Percentiles rank a stretch among this genome's conserved stretches.
phyloP scores from a whole-genome alignment of 768 basidiomycete genomes.

The Termitomyces sp. region DNA sequence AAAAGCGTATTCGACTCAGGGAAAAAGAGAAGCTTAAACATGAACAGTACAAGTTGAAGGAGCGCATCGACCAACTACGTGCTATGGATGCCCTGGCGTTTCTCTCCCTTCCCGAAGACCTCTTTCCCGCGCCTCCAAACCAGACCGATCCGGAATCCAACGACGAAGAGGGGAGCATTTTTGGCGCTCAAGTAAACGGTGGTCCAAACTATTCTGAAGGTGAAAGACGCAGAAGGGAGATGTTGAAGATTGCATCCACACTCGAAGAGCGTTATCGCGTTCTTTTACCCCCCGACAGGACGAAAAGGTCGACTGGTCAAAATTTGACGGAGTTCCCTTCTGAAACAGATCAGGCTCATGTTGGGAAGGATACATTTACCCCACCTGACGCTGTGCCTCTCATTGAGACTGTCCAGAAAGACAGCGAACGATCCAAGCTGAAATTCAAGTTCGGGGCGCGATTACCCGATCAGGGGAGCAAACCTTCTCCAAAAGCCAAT shows the following conservation, averaged over 20 bases:
- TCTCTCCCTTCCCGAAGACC: conserved; percentile 51
- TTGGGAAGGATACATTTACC: conserved; percentile 18
- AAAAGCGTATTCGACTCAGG: conserved; percentile 77
- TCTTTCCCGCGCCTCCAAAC: conserved; percentile 41
- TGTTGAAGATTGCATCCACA: conserved; percentile 61
- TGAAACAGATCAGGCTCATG: conserved; percentile 20
- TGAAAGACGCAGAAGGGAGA: conserved; percentile 67
- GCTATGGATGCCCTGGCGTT: conserved; percentile 71
- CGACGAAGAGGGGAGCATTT: conserved; percentile 20
- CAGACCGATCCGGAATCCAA: conserved; percentile 19
- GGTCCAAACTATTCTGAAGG: conserved; percentile 46
- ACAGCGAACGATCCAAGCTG: conserved; percentile 28
- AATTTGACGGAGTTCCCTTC: conserved; percentile 10
- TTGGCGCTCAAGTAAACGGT: conserved; percentile 32
- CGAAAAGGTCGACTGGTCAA: conserved; percentile 25
- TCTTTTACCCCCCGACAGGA: conserved; percentile 65
- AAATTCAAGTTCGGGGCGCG: conserved; percentile 26
- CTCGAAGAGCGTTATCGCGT: conserved; percentile 71
- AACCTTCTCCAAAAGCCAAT: conserved; percentile 18
- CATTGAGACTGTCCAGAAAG: conserved; percentile 20
- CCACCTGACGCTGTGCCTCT: conserved; percentile 22
- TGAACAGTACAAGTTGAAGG: conserved; percentile 87
- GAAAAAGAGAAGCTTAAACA: conserved; percentile 92
- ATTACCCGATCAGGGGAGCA: conserved; percentile 12
- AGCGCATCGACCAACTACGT: conserved; percentile 79